Percentiles rank a stretch among this genome's conserved stretches.
Conservation (phyloP, 306 rosid species). For the Fagus sylvatica region DNA sequence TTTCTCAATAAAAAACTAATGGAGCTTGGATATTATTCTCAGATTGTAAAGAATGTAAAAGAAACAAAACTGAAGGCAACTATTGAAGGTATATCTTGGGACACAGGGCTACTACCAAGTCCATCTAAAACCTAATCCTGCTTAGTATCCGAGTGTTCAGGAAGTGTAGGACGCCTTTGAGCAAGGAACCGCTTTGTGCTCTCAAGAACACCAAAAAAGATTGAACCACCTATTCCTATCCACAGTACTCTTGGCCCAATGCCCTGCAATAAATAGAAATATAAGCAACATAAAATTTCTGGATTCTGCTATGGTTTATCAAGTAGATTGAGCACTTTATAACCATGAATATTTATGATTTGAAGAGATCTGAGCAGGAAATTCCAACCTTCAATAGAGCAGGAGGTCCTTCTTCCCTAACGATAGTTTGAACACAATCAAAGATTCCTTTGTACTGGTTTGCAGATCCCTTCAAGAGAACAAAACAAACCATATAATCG, state of each 20-base stretch:
- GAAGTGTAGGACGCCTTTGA: slow-evolving; percentile 33
- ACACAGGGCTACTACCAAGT: background rate
- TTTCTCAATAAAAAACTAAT: too few relatives aligned
- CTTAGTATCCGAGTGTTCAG: slow-evolving; percentile 26
- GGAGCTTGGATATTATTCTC: background rate
- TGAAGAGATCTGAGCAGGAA: background rate
- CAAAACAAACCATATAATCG: slow-evolving; percentile 25
- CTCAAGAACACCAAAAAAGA: slow-evolving; percentile 54
- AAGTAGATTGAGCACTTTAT: background rate
- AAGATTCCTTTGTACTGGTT: slow-evolving; percentile 77
- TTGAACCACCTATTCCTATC: slow-evolving; percentile 61
- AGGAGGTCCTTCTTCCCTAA: slow-evolving; percentile 86
- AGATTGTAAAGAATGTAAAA: background rate
- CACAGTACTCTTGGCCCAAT: slow-evolving; percentile 61
- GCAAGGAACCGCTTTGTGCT: slow-evolving; percentile 44
- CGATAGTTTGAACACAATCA: slow-evolving; percentile 90
- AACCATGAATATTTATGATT: background rate
- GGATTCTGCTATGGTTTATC: background rate
- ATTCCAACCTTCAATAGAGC: slow-evolving; percentile 77
- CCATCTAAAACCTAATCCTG: slow-evolving; percentile 18
- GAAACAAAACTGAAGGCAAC: background rate
- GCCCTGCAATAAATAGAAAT: slow-evolving; percentile 36
- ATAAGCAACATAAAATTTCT: background rate
- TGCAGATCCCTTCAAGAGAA: slow-evolving; percentile 64
- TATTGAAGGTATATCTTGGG: background rate